Percentiles rank a stretch among this genome's conserved stretches.
Conservation (phyloP, 495 filamentous ascomycete genomes). For the Tricharina praecox region DNA sequence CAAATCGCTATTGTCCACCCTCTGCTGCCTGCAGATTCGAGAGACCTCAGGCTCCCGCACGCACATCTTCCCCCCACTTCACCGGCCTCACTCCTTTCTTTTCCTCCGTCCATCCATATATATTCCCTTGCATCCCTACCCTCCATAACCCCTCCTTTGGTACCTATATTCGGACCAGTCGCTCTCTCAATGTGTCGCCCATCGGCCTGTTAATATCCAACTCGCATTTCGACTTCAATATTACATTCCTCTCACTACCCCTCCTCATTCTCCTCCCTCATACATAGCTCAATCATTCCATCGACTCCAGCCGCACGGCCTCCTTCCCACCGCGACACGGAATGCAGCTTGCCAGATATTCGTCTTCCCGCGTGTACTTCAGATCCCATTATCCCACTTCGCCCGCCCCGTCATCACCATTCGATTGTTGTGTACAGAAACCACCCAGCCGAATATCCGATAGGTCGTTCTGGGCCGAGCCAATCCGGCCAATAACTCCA, state of each 20-base stretch:
- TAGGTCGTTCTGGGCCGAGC: background rate
- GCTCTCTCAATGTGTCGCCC: background rate
- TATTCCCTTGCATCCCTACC: too few species aligned
- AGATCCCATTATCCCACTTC: background rate
- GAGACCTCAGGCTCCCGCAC: too few species aligned
- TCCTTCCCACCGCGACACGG: background rate
- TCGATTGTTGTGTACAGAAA: background rate
- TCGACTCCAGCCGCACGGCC: background rate
- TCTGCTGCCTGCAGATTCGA: too few species aligned
- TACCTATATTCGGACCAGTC: background rate
- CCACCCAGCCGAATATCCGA: background rate
- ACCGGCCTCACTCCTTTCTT: too few species aligned
- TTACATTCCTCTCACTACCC: too few species aligned
- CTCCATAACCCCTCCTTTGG: too few species aligned
- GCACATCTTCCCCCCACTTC: too few species aligned
- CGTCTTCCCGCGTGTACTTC: slow-evolving; percentile 1
- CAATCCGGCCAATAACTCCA: background rate
- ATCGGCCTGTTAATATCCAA: background rate
- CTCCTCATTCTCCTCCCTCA: too few species aligned
- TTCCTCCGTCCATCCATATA: too few species aligned
- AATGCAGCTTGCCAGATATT: slow-evolving; percentile 4
- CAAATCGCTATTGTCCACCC: too few species aligned
- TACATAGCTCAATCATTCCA: too few species aligned
- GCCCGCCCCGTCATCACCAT: background rate
- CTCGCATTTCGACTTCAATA: too few species aligned